These are phyloP conservation scores for Boechera retrofracta DNA, from an alignment of 345 rosid genomes.

Conservation along the genomic window DNA sequence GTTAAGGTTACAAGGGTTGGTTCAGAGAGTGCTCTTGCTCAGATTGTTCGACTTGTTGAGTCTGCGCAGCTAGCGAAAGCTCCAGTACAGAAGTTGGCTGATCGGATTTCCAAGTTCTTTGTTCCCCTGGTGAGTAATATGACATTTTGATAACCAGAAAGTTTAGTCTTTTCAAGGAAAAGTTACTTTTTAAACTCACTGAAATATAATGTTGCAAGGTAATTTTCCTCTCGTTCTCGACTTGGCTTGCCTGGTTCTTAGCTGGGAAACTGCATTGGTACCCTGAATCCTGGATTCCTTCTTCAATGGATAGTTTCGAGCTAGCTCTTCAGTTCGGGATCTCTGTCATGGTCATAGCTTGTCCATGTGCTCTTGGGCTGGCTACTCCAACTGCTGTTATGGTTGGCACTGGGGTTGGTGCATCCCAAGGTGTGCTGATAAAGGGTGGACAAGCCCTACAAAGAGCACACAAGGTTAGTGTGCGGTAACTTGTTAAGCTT, in stretches of 20 bases:
- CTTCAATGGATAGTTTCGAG: conserved; percentile 92
- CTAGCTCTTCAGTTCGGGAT: conserved; percentile 98
- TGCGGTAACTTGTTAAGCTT: background rate
- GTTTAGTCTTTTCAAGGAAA: background rate
- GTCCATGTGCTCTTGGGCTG: conserved; percentile 95
- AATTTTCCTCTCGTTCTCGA: conserved; percentile 73
- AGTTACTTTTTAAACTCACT: background rate
- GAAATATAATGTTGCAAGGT: conserved; percentile 54
- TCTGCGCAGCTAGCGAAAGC: conserved; percentile 98
- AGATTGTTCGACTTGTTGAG: conserved; percentile 91
- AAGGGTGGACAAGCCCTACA: conserved; percentile 97
- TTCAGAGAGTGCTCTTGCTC: conserved; percentile 91
- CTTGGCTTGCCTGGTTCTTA: conserved; percentile 92
- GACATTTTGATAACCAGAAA: background rate
- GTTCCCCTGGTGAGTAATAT: conserved; percentile 74
- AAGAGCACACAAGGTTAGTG: conserved; percentile 77
- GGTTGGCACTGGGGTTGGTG: conserved; percentile 99
- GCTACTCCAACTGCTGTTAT: conserved; percentile 99
- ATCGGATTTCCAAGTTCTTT: conserved; percentile 81
- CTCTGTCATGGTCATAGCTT: conserved; percentile 97
- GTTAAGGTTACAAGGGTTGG: conserved; percentile 85
- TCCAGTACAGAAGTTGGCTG: conserved; percentile 95
- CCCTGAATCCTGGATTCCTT: conserved; percentile 91
- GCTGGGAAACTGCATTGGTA: conserved; percentile 83
- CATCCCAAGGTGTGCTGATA: conserved; percentile 90